Conservation (phyloP, 768 basidiomycete species). For the Lenzites betulinus region DNA sequence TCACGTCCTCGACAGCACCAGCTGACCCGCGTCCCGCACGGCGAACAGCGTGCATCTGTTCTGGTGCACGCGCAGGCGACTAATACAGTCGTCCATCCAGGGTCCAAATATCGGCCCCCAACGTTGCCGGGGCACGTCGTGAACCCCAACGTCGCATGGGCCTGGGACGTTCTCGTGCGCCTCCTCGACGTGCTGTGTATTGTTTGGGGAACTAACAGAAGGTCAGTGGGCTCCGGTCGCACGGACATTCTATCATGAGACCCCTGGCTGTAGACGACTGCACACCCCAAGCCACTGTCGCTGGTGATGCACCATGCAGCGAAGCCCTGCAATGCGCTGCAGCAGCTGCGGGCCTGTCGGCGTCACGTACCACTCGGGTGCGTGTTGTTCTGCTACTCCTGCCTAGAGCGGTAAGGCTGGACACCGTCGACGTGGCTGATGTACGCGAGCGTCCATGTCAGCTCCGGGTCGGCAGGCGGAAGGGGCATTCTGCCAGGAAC, state of each 20-base stretch:
- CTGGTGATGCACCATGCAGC: not conserved
- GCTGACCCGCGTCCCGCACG: not conserved
- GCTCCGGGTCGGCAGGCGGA: not conserved
- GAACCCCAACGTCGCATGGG: not conserved
- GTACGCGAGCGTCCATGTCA: not conserved
- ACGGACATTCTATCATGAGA: slow-evolving; percentile 1
- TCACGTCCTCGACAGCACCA: not conserved
- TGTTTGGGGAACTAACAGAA: not conserved
- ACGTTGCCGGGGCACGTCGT: not conserved
- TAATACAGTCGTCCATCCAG: not conserved
- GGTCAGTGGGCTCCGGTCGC: not conserved
- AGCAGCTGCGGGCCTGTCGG: too few relatives aligned
- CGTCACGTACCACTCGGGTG: not conserved
- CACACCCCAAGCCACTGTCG: not conserved
- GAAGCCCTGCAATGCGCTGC: too few relatives aligned
- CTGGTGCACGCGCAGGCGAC: not conserved
- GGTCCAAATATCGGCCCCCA: not conserved
- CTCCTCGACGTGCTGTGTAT: too few relatives aligned
- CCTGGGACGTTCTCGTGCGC: not conserved
- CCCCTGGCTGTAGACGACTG: not conserved
- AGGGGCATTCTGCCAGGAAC: not conserved
- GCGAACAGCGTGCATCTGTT: not conserved
- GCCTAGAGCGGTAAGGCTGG: slow-evolving; percentile 3
- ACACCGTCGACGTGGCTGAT: not conserved
- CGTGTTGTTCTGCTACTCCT: not conserved